Conservation (phyloP, 345 rosid species). For the Nephelium lappaceum region DNA sequence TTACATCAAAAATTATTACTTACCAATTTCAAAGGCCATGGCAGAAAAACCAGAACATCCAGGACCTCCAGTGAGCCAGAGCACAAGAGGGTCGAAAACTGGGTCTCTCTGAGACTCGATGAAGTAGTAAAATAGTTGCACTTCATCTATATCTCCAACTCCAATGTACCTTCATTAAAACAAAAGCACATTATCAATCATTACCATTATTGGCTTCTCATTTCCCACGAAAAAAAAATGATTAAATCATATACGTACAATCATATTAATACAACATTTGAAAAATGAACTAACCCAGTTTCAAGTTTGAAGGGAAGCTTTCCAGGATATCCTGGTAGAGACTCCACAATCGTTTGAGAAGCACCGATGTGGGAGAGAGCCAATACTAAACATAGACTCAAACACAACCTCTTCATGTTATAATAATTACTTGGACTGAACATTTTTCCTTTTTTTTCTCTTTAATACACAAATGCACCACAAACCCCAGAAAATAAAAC, state of each 20-base stretch:
- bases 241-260: background rate
- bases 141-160: slow-evolving; percentile 35
- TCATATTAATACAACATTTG: background rate
- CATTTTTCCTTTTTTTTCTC: background rate
- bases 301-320: slow-evolving; percentile 46
- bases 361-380: slow-evolving; percentile 12
- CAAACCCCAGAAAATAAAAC: background rate
- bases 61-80: slow-evolving; percentile 51
- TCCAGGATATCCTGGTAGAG: slow-evolving; percentile 37
- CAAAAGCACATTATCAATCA: background rate
- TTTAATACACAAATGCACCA: background rate
- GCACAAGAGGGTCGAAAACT: slow-evolving; percentile 35
- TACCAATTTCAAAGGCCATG: slow-evolving; percentile 44
- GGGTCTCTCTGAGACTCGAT: slow-evolving; percentile 44
- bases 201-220: background rate
- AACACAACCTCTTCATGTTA: background rate
- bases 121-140: slow-evolving; percentile 46
- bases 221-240: background rate
- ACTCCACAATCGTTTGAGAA: slow-evolving; percentile 24
- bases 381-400: background rate
- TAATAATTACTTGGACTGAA: background rate
- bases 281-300: slow-evolving; percentile 33
- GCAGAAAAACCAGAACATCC: slow-evolving; percentile 52
- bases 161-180: slow-evolving; percentile 34
- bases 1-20: background rate